These are phyloP conservation scores for Penicillium crystallinum DNA, from an alignment of 495 filamentous ascomycete genomes.

Conservation along the genomic window DNA sequence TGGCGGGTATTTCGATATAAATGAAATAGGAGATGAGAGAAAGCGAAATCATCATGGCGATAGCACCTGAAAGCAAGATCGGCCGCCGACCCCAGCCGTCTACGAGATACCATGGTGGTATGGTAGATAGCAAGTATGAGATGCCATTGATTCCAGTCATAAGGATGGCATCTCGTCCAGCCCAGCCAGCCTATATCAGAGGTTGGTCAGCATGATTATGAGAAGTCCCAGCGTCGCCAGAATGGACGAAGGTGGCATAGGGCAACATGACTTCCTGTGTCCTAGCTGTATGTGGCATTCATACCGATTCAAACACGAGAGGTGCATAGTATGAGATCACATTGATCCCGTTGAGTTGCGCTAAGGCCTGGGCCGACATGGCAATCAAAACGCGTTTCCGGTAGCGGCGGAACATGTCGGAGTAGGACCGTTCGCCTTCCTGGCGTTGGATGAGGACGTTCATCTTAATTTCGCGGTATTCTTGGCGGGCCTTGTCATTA, in stretches of 20 bases:
- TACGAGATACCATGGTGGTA: constrained; percentile 97
- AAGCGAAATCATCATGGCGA: constrained; percentile 88
- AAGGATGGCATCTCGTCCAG: constrained; percentile 80
- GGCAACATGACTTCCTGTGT: no score
- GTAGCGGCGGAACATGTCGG: constrained; percentile 94
- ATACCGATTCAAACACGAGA: constrained; percentile 78
- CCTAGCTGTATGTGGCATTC: not conserved
- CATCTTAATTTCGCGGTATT: constrained; percentile 99
- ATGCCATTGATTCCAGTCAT: constrained; percentile 98
- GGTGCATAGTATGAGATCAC: constrained; percentile 99
- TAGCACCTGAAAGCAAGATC: constrained; percentile 85
- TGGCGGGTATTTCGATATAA: constrained; percentile 71
- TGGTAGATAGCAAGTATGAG: constrained; percentile 81
- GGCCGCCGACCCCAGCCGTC: constrained; percentile 86
- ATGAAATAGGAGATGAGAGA: constrained; percentile 94
- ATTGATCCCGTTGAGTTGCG: constrained; percentile 97
- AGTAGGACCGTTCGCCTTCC: constrained; percentile 87
- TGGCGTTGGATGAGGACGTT: constrained; percentile 86
- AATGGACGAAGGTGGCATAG: not conserved
- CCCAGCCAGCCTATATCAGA: constrained; percentile 64
- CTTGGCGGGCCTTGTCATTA: constrained; percentile 81
- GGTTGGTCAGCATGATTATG: not conserved
- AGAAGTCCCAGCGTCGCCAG: no score
- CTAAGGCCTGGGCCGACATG: constrained; percentile 95
- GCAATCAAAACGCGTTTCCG: constrained; percentile 90